Base-by-base conservation (phyloP, 2,329 filamentous ascomycete genomes). In the Stachybotrys echinatus region DNA sequence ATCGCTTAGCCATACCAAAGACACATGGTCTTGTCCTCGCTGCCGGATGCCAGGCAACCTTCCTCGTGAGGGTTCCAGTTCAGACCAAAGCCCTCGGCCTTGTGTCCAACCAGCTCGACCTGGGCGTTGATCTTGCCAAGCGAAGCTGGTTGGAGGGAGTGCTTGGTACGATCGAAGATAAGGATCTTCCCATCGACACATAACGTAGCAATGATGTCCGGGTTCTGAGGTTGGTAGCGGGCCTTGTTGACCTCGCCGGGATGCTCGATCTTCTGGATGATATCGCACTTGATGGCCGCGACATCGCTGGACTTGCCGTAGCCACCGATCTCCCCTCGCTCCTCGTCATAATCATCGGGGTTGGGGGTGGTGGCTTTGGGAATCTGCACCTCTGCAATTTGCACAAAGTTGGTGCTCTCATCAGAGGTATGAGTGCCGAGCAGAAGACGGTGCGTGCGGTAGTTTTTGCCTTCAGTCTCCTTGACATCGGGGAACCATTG, bases 401-500 rank as follows among this genome's bases (percentile, higher is more conserved):
- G 91, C 45, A 99, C 79, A 68, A 94, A 95, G 72, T 99, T 97
- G 58, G 85, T 81, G 56, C 88, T 85, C 58, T 85, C 85, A 57
- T 88, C 86, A 2, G 92, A 91, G 3, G 94, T 99, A 70, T 99
- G 92, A 14, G 95, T 99, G 61, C 94, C 94, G 55, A 97, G 85
- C 23, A 99, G 79, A 39, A 97, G 77, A 58, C 95, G 88, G 71
- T 99, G 94, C 59, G 87, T 85, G 48, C 84, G 88, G 68, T 89
- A 90, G 62, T 90, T 88, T 71, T 94, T 95, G 66, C 88, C 92
- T 47, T 90, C 86, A 22, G 89, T 81, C 75, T 88, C 84, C 76
- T 92, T 90, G 60, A 92, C 88, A 68, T 99, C 94, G 20, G 95
- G 94, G 60, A 99, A 88, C 95, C 95, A 99, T 74, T 99, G 94